Evolutionary conservation across 169 alveolate genomes (phyloP).

Genomic region (Eimeria sp.): DNA sequence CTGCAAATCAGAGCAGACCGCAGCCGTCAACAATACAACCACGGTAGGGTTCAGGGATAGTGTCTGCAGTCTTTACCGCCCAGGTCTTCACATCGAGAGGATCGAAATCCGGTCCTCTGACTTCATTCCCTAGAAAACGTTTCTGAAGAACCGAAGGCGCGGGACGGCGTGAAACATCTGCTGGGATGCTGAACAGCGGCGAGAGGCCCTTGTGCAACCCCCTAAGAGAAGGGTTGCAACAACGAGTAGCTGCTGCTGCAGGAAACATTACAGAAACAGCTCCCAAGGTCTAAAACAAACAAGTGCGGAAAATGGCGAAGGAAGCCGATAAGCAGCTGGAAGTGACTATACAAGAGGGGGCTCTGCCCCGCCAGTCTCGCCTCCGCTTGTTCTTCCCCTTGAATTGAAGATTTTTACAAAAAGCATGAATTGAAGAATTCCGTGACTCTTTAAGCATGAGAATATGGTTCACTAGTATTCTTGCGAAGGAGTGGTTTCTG

Average conservation of each 20-base stretch:
- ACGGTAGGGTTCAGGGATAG: no score
- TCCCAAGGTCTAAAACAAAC: background rate
- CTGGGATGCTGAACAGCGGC: background rate
- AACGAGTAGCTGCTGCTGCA: constrained; percentile 16
- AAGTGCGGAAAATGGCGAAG: background rate
- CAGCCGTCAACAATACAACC: background rate
- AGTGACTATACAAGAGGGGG: background rate
- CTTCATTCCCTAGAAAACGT: constrained; percentile 76
- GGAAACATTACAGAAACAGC: background rate
- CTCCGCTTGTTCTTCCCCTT: background rate
- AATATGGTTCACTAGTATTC: background rate
- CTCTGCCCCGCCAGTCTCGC: constrained; percentile 38
- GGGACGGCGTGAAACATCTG: background rate
- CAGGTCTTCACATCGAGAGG: constrained; percentile 34
- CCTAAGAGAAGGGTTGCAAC: background rate
- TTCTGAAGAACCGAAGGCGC: background rate
- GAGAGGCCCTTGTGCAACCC: background rate
- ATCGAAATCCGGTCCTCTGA: constrained; percentile 71
- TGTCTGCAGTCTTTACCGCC: background rate
- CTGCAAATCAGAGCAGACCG: background rate
- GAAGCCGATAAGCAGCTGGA: background rate
- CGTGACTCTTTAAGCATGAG: background rate
- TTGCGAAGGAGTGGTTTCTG: background rate
- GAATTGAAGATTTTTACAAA: background rate
- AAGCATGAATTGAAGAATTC: background rate